Percentiles rank a stretch among this genome's conserved stretches.
These are phyloP conservation scores for Daldinia eschscholtzii DNA, from an alignment of 2,329 filamentous ascomycete species.

Conservation along the genomic window DNA sequence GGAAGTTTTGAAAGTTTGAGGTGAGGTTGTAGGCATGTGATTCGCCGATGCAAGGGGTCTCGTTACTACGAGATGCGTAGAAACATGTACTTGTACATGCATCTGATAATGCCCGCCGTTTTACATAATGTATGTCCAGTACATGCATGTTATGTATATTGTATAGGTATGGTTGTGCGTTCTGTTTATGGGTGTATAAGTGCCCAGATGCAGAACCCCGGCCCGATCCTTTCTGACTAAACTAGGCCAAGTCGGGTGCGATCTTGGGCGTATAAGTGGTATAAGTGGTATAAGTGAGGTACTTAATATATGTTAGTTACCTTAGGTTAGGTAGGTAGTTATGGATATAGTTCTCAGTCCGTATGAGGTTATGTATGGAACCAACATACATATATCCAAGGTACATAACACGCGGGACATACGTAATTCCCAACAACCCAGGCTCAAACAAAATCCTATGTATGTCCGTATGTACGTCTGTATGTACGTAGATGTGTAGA, in stretches of 20 bases:
- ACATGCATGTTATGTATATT: neutral
- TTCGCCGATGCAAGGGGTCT: neutral
- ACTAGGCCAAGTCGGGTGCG: neutral
- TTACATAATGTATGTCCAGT: neutral
- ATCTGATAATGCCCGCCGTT: neutral
- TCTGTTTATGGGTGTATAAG: too few species aligned
- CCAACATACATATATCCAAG: neutral
- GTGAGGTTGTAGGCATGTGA: neutral
- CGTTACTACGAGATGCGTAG: neutral
- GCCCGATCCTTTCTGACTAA: neutral
- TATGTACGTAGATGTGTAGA: neutral
- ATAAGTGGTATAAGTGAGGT: too few species aligned
- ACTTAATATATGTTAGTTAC: neutral
- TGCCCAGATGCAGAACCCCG: neutral
- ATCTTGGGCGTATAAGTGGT: neutral
- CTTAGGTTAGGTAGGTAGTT: too few species aligned
- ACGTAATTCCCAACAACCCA: conserved; percentile 1
- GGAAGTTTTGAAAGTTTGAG: neutral
- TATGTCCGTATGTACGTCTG: neutral
- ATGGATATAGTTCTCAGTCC: neutral
- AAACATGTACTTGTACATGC: conserved; percentile 12
- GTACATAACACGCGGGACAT: too few species aligned
- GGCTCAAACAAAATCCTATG: neutral
- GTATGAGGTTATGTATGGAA: neutral
- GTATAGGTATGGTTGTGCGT: too few species aligned